Conservation (phyloP, 495 filamentous ascomycete genomes). For the Penicillium salamii region DNA sequence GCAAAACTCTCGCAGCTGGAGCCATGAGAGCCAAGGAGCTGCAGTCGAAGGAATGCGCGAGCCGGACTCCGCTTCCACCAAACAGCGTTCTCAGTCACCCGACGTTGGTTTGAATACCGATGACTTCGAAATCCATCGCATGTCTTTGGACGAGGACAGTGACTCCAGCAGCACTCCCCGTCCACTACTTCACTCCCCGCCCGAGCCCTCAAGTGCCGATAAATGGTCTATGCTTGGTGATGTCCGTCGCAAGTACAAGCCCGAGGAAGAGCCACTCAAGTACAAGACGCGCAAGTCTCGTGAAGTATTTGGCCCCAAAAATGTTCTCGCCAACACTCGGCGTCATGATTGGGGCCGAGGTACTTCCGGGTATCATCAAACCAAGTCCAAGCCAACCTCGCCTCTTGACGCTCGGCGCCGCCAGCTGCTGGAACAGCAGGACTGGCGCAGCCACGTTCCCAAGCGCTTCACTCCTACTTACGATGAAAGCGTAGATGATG, state of each 20-base stretch:
- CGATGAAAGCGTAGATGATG: constrained; percentile 63
- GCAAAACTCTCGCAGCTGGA: constrained; percentile 78
- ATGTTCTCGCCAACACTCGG: constrained; percentile 43
- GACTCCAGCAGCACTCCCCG: constrained; percentile 50
- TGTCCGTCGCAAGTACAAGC: constrained; percentile 57
- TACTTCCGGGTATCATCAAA: constrained; percentile 50
- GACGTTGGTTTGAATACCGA: constrained; percentile 13
- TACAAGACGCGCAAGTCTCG: constrained; percentile 55
- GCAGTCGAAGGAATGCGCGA: constrained; percentile 32
- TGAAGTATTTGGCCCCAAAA: constrained; percentile 36
- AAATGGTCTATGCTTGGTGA: constrained; percentile 88
- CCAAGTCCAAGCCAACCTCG: constrained; percentile 52
- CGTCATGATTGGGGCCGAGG: constrained; percentile 54
- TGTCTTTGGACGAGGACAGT: constrained; percentile 53
- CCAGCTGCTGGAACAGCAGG: constrained; percentile 46
- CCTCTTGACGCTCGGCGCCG: constrained; percentile 36
- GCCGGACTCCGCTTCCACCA: constrained; percentile 50
- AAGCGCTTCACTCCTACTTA: constrained; percentile 31
- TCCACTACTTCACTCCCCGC: constrained; percentile 50
- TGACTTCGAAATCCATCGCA: constrained; percentile 31
- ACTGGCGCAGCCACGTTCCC: constrained; percentile 58
- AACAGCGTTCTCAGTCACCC: constrained; percentile 28
- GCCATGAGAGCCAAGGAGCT: constrained; percentile 63
- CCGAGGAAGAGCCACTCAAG: constrained; percentile 57
- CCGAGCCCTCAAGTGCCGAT: constrained; percentile 60